phyloP scores from a whole-genome alignment of 164 flowering plant species.

The Brasenia schreberi region DNA sequence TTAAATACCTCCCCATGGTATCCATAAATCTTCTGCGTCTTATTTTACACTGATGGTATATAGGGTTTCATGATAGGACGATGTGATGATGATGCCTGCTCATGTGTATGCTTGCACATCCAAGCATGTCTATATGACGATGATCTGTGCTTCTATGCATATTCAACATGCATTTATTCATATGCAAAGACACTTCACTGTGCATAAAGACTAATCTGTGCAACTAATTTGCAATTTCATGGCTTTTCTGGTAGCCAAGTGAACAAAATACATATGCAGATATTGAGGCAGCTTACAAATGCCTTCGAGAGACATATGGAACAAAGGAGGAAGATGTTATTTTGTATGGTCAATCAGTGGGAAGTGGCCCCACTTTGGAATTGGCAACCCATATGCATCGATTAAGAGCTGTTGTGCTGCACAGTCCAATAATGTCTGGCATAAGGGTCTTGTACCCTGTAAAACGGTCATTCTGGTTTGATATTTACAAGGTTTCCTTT shows the following conservation, averaged over 20 bases:
- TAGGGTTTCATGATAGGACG: neutral
- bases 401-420: slow-evolving; percentile 78
- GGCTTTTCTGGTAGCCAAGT: slow-evolving; percentile 36
- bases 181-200: no score
- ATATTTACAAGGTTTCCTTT: slow-evolving; percentile 60
- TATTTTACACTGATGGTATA: no score
- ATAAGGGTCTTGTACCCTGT: slow-evolving; percentile 83
- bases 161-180: no score
- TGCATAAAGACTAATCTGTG: neutral
- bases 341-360: no score
- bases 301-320: slow-evolving; percentile 57
- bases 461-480: slow-evolving; percentile 74
- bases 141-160: no score
- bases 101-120: neutral
- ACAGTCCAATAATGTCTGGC: slow-evolving; percentile 80
- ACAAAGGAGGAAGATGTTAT: slow-evolving; percentile 71
- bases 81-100: no score
- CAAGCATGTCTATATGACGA: no score
- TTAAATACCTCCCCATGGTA: no score
- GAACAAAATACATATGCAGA: slow-evolving; percentile 82
- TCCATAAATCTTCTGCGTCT: no score
- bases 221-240: neutral
- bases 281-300: slow-evolving; percentile 77
- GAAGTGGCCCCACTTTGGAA: slow-evolving; percentile 85
- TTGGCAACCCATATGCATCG: slow-evolving; percentile 46